Base-by-base conservation (phyloP, 352 stramenopile species). In the Phytophthora vignae region DNA sequence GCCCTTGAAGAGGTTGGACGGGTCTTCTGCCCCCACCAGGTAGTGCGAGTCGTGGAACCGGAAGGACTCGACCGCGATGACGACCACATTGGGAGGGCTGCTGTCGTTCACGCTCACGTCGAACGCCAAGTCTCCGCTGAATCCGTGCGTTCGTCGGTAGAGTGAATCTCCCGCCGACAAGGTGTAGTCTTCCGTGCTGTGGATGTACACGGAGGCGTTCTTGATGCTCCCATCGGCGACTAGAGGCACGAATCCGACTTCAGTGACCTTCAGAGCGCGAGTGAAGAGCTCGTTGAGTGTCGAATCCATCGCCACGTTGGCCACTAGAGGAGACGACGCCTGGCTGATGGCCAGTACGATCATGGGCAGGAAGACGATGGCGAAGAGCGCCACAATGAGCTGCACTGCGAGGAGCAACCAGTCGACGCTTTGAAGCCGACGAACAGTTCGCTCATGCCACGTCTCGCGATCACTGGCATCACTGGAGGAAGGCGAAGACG, bases 11-110 rank as follows among this genome's bases (percentile, higher is more conserved):
- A 89, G 22, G 58, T 85, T 84, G 11, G 71, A 36, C 10, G 64
- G 64, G 48, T 76, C 71, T 8, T 79, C 66, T 11, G 87, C 79
- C 0, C 72, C 81, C 0, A 86, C 77, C 7, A 91, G 69, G 31
- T 87, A 89, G 44, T 78, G 73, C 25, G 81, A 91, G 62, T 91
- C 84, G 40, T 78, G 76, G 46, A 82, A 82, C 3, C 84, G 76
- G 54, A 90, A 88, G 9, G 84, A 91, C 53, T 91, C 84, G n/a
- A 91, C 65, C 10, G 66, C 74, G 17, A 91, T 60, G 17, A 90
- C 64, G 0, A 91, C 22, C 11, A 90, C 84, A 38, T 90, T 91
- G 0, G 82, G 84, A 0, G 63, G 76, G 33, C 87, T 49, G 0
- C 64, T 50, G 1, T 69, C 25, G 10, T 81, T 55, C 3, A 89